A percentile compares a stretch with the other conserved stretches of the same genome.
These are phyloP conservation scores for Neoboletus magnificus DNA, from an alignment of 768 basidiomycete species.

Conservation along the genomic window DNA sequence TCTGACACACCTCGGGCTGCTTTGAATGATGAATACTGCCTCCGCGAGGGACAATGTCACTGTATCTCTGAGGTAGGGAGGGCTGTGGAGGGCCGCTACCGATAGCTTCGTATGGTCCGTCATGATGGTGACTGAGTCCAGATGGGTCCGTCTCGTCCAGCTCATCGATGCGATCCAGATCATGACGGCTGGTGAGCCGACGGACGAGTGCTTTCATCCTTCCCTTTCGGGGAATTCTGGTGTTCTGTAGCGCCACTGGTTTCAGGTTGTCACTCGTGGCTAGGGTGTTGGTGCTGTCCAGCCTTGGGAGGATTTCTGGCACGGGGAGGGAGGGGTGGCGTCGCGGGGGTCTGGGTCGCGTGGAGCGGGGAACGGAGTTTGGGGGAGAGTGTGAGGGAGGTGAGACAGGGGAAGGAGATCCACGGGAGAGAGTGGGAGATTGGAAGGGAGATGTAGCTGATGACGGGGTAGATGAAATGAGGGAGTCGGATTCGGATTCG, in stretches of 20 bases:
- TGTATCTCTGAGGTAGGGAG: slow-evolving; percentile 4
- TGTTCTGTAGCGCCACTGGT: neutral
- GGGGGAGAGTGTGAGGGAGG: neutral
- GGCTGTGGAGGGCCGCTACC: slow-evolving; percentile 21
- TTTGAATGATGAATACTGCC: slow-evolving; percentile 1
- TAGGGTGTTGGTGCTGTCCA: neutral
- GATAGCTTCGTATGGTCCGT: slow-evolving; percentile 72
- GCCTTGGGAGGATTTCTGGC: neutral
- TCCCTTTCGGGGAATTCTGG: slow-evolving; percentile 10
- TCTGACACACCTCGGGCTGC: slow-evolving; percentile 22
- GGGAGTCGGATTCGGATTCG: neutral
- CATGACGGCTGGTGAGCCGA: slow-evolving; percentile 23
- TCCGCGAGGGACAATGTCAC: slow-evolving; percentile 1
- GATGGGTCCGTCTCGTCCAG: slow-evolving; percentile 73
- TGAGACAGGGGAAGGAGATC: slow-evolving; percentile 1
- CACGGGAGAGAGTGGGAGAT: neutral
- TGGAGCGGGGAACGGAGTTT: neutral
- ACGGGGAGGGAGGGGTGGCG: neutral
- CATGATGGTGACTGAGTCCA: slow-evolving; percentile 62
- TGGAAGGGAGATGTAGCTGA: neutral
- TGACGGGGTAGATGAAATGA: slow-evolving; percentile 3
- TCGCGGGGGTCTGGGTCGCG: neutral
- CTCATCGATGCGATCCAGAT: slow-evolving; percentile 72
- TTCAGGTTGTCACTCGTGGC: neutral
- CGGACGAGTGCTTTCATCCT: slow-evolving; percentile 29